Evolutionary conservation across 495 filamentous ascomycete genomes (phyloP), one percentile per base, ranked within the genome.

Genomic region (Antarctomyces pellizariae): DNA sequence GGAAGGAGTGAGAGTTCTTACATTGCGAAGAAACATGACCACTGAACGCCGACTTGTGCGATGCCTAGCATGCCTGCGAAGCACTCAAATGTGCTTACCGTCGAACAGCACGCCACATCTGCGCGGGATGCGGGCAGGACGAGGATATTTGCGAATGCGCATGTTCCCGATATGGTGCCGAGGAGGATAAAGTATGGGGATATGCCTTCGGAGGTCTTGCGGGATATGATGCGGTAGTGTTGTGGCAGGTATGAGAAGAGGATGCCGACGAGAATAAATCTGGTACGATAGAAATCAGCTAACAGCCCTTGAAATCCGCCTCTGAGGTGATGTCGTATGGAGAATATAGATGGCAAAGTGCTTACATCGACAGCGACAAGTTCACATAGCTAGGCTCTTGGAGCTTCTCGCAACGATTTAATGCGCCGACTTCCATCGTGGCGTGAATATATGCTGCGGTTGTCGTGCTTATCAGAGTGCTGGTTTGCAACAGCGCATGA

Each of bases 231-330:
- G 33, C 83, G 77, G 45, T 70, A 56, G 47, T 95, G 86, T 46
- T 97, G 86, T 1, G 86, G 89, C 15, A 92, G 64, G 49, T 97
- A 97, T 32, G 84, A 93, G 32, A 84, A 46, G 29, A 95, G 54
- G 46, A 97, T 89, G 25, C 89, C 86, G 38, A 92, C 41, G 39
- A 95, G 54, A 35, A 97, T 77, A 38, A 91, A 47, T 37, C 79
- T 90, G 30, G 19, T 25, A 17, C 7, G 11, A 13, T 19, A 16
- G 28, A 3, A 29, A 15, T 18, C 5, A 24, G 21, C 11, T 21
- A 29, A 27, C 7, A 17, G 13, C 13, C 6, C 17, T 16, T 9
- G 5, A 29, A 2, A 22, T 13, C 4, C 12, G 10, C 6, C 9
- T 32, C 9, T 4, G 7, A 13, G 7, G 15, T 10, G 9, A 4